Evolutionary conservation across 768 basidiomycete species (phyloP).

Genomic region (Favolaschia claudopus): DNA sequence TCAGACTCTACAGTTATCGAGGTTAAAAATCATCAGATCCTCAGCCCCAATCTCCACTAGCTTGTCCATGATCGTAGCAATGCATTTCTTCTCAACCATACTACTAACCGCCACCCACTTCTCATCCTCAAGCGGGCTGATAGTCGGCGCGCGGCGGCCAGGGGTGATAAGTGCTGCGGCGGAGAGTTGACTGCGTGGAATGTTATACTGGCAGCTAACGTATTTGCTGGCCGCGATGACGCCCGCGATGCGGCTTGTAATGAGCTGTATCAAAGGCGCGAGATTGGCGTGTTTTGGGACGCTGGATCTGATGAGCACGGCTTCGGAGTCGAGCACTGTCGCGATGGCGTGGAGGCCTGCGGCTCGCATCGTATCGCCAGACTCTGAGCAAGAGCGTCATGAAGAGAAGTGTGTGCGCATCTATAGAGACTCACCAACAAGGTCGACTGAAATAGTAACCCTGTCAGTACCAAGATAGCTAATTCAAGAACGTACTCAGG

Average conservation of each 20-base stretch:
- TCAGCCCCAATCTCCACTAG: constrained; percentile 85
- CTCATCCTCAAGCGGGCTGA: constrained; percentile 82
- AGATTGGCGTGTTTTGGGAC: constrained; percentile 68
- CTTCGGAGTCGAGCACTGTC: constrained; percentile 86
- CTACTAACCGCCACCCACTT: constrained; percentile 92
- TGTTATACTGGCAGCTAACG: constrained; percentile 92
- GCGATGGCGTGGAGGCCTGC: constrained; percentile 94
- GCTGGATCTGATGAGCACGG: constrained; percentile 89
- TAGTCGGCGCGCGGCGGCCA: constrained; percentile 87
- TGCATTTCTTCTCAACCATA: constrained; percentile 87
- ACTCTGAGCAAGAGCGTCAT: constrained; percentile 62
- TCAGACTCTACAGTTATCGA: constrained; percentile 96
- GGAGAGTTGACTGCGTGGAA: constrained; percentile 68
- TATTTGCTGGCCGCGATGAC: constrained; percentile 89
- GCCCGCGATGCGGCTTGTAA: constrained; percentile 90
- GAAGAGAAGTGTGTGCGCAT: neutral
- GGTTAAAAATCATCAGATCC: constrained; percentile 87
- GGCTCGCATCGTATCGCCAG: constrained; percentile 99
- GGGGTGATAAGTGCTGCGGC: constrained; percentile 80
- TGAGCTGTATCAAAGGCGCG: constrained; percentile 72
- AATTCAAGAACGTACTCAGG: constrained; percentile 13
- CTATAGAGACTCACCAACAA: constrained; percentile 77
- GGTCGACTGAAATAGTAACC: constrained; percentile 70
- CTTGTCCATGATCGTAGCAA: constrained; percentile 89
- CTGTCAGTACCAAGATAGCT: constrained; percentile 5